A percentile compares a stretch with the other conserved stretches of the same genome.
phyloP scores from a whole-genome alignment of 2,329 filamentous ascomycete species.

The Aspergillus sp. region DNA sequence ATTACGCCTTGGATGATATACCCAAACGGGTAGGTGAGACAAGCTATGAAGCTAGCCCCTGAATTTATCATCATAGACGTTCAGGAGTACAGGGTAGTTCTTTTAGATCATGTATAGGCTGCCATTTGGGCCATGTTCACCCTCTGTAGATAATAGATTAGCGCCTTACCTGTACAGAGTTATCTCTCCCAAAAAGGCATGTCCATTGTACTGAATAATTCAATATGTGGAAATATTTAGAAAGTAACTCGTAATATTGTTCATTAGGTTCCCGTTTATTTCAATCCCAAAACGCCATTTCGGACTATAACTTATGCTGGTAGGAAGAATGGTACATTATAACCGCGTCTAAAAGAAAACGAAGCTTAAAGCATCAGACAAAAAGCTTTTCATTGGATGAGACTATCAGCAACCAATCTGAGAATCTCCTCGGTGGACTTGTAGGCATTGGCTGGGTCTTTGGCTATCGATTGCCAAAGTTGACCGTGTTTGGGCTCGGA shows the following conservation, averaged over 20 bases:
- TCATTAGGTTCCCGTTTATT: neutral
- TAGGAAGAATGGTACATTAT: neutral
- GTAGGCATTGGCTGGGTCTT: conserved; percentile 78
- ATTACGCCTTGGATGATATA: neutral
- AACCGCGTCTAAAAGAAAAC: neutral
- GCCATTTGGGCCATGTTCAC: no score
- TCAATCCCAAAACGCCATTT: neutral
- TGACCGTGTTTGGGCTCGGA: conserved; percentile 93
- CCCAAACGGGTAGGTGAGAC: neutral
- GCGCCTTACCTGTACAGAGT: no score
- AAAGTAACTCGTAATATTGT: neutral
- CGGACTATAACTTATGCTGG: neutral
- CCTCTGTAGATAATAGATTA: no score
- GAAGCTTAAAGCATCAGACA: no score
- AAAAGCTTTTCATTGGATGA: conserved; percentile 11
- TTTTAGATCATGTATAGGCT: neutral
- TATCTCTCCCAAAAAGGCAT: no score
- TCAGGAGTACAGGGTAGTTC: neutral
- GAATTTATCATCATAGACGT: neutral
- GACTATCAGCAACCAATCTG: conserved; percentile 66
- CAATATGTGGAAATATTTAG: neutral
- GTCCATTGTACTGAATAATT: neutral
- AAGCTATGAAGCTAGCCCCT: neutral
- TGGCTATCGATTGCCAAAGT: conserved; percentile 81
- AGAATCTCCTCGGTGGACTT: conserved; percentile 78